A percentile compares a stretch with the other conserved stretches of the same genome.
phyloP scores from a whole-genome alignment of 2,329 filamentous ascomycete species.

The Microcyclospora tardicrescens region DNA sequence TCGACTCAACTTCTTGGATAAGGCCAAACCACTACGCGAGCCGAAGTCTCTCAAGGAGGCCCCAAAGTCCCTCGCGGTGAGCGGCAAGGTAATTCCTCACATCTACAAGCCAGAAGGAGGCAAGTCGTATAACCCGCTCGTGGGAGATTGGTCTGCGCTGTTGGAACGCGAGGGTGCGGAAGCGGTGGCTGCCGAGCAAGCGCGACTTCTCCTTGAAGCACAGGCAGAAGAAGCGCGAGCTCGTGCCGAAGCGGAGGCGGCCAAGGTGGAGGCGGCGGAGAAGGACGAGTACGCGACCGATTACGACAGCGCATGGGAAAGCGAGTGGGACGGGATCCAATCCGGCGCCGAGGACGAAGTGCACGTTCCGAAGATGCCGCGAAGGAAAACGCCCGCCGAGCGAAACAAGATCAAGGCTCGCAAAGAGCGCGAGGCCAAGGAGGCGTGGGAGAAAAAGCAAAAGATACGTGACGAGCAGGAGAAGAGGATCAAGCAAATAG shows the following conservation, averaged over 20 bases:
- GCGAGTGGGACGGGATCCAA: slow-evolving; percentile 51
- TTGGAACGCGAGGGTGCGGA: slow-evolving; percentile 63
- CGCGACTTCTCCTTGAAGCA: slow-evolving; percentile 54
- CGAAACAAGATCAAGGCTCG: slow-evolving; percentile 77
- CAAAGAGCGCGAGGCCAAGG: slow-evolving; percentile 71
- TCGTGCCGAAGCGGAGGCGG: slow-evolving; percentile 57
- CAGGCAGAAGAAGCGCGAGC: slow-evolving; percentile 56
- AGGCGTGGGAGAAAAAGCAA: slow-evolving; percentile 62
- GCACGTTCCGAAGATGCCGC: slow-evolving; percentile 55
- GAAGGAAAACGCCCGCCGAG: slow-evolving; percentile 75
- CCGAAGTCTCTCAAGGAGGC: slow-evolving; percentile 64
- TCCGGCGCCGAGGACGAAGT: slow-evolving; percentile 35
- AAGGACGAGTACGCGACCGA: slow-evolving; percentile 51
- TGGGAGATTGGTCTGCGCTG: slow-evolving; percentile 71
- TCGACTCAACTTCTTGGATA: slow-evolving; percentile 51
- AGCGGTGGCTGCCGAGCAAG: slow-evolving; percentile 65
- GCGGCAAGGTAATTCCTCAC: slow-evolving; percentile 64
- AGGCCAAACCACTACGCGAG: slow-evolving; percentile 49
- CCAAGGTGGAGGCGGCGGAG: slow-evolving; percentile 61
- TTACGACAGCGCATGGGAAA: slow-evolving; percentile 80
- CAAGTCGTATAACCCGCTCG: slow-evolving; percentile 84
- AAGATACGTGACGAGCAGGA: slow-evolving; percentile 62
- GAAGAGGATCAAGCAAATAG: slow-evolving; percentile 57
- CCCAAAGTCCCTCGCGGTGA: slow-evolving; percentile 70
- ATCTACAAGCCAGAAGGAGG: slow-evolving; percentile 68